Evolutionary conservation across 176 grass and related monocot genomes (phyloP).

Genomic region (Dactylis glomerata): DNA sequence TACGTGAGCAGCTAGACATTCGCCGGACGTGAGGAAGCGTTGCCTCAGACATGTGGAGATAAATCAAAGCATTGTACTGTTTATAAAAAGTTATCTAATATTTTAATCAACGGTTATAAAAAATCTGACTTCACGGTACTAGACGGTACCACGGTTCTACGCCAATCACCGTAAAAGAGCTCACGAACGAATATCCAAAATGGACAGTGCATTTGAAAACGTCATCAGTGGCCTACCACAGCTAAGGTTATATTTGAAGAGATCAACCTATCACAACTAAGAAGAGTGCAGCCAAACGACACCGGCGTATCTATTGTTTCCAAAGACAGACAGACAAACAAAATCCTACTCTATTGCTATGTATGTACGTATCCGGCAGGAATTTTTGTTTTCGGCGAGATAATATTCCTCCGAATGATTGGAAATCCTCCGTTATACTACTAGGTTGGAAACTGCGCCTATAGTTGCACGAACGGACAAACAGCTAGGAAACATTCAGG

Average conservation of each 20-base stretch:
- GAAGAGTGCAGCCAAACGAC: neutral
- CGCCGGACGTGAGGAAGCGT: no score
- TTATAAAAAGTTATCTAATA: no score
- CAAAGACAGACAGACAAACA: neutral
- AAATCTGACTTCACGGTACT: no score
- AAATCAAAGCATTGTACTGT: no score
- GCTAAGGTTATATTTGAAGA: neutral
- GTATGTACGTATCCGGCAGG: neutral
- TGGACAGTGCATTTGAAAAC: constrained; percentile 8
- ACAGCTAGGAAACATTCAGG: neutral
- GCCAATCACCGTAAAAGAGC: no score
- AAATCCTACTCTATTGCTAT: neutral
- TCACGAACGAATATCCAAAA: neutral
- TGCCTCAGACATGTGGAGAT: no score
- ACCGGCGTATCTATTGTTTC: neutral
- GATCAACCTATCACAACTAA: constrained; percentile 7
- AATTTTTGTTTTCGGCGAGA: neutral
- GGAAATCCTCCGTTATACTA: constrained; percentile 9
- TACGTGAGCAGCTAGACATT: no score
- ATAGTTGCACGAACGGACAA: constrained; percentile 1
- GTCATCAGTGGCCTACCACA: constrained; percentile 1
- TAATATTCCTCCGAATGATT: constrained; percentile 19
- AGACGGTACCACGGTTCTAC: no score
- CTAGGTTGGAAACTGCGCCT: constrained; percentile 18
- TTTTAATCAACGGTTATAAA: no score